Evolutionary conservation across 176 grass and related monocot species (phyloP).

Genomic region (Aegilops speltoides): DNA sequence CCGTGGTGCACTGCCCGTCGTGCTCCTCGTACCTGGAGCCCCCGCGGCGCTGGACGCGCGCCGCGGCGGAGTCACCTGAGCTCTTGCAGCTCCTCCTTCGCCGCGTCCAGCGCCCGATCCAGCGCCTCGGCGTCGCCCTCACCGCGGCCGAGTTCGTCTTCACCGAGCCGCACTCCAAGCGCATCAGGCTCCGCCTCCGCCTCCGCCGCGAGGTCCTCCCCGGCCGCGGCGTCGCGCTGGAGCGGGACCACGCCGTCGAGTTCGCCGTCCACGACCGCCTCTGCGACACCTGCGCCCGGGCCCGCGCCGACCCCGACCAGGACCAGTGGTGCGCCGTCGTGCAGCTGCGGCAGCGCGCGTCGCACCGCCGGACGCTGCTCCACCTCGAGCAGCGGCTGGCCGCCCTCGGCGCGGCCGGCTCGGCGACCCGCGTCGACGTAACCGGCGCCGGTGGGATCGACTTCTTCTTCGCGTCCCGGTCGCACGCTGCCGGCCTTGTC

Average conservation of each 20-base stretch:
- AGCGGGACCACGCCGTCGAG: slow-evolving; percentile 51
- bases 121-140: slow-evolving; percentile 30
- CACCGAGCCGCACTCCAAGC: slow-evolving; percentile 62
- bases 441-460: slow-evolving; percentile 48
- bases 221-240: slow-evolving; percentile 43
- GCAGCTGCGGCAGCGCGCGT: slow-evolving; percentile 55
- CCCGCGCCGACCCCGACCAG: slow-evolving; percentile 46
- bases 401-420: slow-evolving; percentile 32
- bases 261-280: slow-evolving; percentile 57
- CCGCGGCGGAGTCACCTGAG: slow-evolving; percentile 43
- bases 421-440: slow-evolving; percentile 39
- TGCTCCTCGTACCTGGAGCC: slow-evolving; percentile 47
- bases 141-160: slow-evolving; percentile 57
- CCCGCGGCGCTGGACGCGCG: slow-evolving; percentile 51
- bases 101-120: slow-evolving; percentile 35
- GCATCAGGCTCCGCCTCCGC: slow-evolving; percentile 51
- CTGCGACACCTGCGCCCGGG: slow-evolving; percentile 37
- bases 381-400: slow-evolving; percentile 65
- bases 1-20: background rate
- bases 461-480: slow-evolving; percentile 58
- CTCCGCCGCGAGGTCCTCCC: slow-evolving; percentile 48
- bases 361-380: slow-evolving; percentile 62
- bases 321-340: slow-evolving; percentile 58
- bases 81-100: slow-evolving; percentile 52
- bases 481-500: slow-evolving; percentile 47